phyloP scores from a whole-genome alignment of 441 rosid genomes.

The Gossypium davidsonii region DNA sequence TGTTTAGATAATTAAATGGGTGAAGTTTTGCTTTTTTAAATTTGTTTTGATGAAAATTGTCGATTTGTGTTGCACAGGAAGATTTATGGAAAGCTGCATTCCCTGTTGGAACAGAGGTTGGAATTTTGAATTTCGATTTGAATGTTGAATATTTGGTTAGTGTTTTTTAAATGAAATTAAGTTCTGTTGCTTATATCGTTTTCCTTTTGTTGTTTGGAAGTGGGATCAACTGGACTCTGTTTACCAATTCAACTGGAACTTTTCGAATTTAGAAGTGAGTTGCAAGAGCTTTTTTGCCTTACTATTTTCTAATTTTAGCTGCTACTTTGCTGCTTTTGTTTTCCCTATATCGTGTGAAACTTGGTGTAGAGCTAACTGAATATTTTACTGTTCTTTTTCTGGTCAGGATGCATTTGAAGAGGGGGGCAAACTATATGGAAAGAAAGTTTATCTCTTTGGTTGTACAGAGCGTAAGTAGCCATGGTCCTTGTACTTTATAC shows the following conservation, averaged over 20 bases:
- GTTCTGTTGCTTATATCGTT: conserved; percentile 19
- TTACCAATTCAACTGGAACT: conserved; percentile 75
- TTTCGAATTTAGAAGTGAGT: conserved; percentile 85
- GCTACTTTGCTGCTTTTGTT: not conserved
- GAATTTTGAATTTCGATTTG: conserved; percentile 6
- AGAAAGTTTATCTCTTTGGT: conserved; percentile 80
- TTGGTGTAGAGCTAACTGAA: not conserved
- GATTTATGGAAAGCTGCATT: conserved; percentile 83
- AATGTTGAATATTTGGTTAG: not conserved
- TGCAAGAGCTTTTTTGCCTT: not conserved
- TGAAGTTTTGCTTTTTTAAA: not conserved
- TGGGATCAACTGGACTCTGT: conserved; percentile 85
- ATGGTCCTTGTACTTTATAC: not conserved
- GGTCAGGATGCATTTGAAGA: conserved; percentile 85
- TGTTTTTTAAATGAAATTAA: not conserved
- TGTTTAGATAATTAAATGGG: not conserved
- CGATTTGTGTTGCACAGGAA: conserved; percentile 48
- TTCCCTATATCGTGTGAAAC: not conserved
- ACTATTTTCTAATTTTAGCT: not conserved
- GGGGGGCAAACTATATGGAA: conserved; percentile 68
- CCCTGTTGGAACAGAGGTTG: conserved; percentile 99
- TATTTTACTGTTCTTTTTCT: conserved; percentile 11
- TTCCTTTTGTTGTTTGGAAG: conserved; percentile 32
- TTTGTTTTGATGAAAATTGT: conserved; percentile 7
- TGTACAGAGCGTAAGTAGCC: conserved; percentile 85